Evolutionary conservation across 352 stramenopile species (phyloP), one percentile per base, ranked within the genome.

Genomic region (Globisporangium barbulae): DNA sequence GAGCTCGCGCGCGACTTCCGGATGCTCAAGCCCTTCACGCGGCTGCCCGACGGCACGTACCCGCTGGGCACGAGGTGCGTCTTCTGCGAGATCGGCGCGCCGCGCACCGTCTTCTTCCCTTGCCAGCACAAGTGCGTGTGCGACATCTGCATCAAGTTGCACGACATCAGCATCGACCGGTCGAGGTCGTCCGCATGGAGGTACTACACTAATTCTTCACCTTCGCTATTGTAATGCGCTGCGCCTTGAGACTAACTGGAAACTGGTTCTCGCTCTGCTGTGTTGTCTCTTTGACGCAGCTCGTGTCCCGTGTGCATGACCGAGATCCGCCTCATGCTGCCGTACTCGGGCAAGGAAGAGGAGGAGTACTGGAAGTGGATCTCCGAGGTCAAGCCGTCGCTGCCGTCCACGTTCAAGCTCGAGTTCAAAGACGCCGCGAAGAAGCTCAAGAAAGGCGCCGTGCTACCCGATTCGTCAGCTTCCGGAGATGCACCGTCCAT

Each of bases 41-140:
- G 73, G 17, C 75, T 61, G 8, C 67, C 70, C 4, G 73, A 87
- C 54, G 73, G 79, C 30, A 69, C 68, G 42, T 91, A 83, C 35
- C 66, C 68, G 5, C 12, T 21, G 7, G 68, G 78, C 8, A 75
- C 72, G 6, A 59, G 64, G 10, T 91, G 81, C 31, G 72, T 83
- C 15, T 74, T 85, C 50, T 89, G 81, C 58, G 66, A 74, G 42
- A 60, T 61, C 17, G 30, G 67, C 1, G 55, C 30, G 22, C 78
- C 74, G 1, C 75, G 50, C 0, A 71, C 71, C 30, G 78, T 89
- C 8, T 78, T 89, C 64, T 89, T 85, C 67, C 78, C 78, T 19
- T 91, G 82, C 33, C 75, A 89, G 65, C 82, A 91, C 70, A 76
- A 81, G 64, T 87, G 78, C 59, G 76, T 85, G 17, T 91, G 82